Evolutionary conservation across 2,329 filamentous ascomycete genomes (phyloP).

Genomic region (Aspergillus melleus): DNA sequence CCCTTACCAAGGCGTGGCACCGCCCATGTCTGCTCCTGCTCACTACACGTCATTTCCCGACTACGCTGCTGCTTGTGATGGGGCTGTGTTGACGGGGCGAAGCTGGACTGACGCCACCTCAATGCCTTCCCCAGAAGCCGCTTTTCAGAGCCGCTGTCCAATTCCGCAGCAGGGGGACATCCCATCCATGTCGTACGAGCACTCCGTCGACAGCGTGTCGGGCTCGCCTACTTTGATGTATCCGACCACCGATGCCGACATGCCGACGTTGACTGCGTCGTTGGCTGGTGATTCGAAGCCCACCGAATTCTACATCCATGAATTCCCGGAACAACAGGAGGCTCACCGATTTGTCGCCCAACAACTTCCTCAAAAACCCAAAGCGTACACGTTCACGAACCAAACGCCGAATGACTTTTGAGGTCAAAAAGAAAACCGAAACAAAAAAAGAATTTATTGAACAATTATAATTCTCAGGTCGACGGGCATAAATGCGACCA

Average conservation of each 20-base stretch:
- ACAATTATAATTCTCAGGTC: neutral
- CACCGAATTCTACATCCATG: constrained; percentile 45
- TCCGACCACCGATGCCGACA: constrained; percentile 32
- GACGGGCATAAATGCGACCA: neutral
- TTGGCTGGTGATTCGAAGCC: constrained; percentile 33
- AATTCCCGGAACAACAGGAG: constrained; percentile 46
- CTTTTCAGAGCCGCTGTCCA: constrained; percentile 35
- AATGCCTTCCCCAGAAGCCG: constrained; percentile 42
- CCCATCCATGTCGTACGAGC: constrained; percentile 41
- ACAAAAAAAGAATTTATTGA: neutral
- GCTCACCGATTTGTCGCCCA: constrained; percentile 45
- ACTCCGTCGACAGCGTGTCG: constrained; percentile 30
- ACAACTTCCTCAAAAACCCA: constrained; percentile 43
- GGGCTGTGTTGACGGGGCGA: constrained; percentile 38
- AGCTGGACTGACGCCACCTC: constrained; percentile 44
- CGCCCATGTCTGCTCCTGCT: constrained; percentile 45
- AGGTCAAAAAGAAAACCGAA: neutral
- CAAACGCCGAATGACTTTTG: constrained; percentile 41
- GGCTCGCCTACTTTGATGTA: constrained; percentile 35
- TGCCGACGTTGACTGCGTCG: constrained; percentile 24
- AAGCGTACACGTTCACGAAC: constrained; percentile 47
- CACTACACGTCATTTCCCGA: constrained; percentile 46
- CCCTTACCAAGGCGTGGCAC: constrained; percentile 37
- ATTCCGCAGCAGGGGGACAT: constrained; percentile 36
- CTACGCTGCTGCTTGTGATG: constrained; percentile 39